A percentile compares a stretch with the other conserved stretches of the same genome.
Evolutionary conservation across 2,329 filamentous ascomycete genomes (phyloP).

Genomic region (Mariannaea sp.): DNA sequence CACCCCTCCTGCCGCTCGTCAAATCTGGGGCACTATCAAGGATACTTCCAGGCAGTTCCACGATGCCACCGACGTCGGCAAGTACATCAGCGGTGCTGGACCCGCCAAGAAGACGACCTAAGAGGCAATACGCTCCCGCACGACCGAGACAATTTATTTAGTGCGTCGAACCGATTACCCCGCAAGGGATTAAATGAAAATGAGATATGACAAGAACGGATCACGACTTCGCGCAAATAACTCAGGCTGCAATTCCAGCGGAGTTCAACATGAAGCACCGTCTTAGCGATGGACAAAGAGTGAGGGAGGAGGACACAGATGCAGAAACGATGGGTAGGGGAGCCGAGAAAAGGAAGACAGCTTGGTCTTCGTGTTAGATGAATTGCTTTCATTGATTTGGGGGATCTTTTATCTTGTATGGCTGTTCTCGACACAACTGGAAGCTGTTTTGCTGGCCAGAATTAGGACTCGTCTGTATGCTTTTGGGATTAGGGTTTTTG

Average conservation of each 20-base stretch:
- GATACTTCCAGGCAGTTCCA: constrained; percentile 72
- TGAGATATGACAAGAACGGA: constrained; percentile 25
- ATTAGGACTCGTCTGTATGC: constrained; percentile 23
- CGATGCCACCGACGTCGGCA: constrained; percentile 76
- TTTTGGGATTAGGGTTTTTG: constrained; percentile 20
- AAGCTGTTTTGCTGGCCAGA: constrained; percentile 24
- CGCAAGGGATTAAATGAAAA: constrained; percentile 16
- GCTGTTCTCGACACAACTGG: constrained; percentile 22
- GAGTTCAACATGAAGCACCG: constrained; percentile 8
- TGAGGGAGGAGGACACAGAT: constrained; percentile 1
- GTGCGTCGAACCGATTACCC: constrained; percentile 9
- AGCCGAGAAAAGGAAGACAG: constrained; percentile 13
- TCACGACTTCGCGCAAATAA: constrained; percentile 29
- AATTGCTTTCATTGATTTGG: constrained; percentile 24
- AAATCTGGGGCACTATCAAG: constrained; percentile 84
- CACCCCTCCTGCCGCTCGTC: constrained; percentile 77
- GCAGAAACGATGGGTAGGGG: constrained; percentile 2
- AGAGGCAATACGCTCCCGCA: constrained; percentile 15
- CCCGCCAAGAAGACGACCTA: constrained; percentile 55
- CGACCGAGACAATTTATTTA: constrained; percentile 8
- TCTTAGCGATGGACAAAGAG: background rate
- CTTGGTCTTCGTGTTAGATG: constrained; percentile 13
- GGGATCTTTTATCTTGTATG: constrained; percentile 21
- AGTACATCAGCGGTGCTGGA: constrained; percentile 66
- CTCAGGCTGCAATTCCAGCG: constrained; percentile 23